Conservation (phyloP, 2,329 filamentous ascomycete species). For the Tolypocladium paradoxum region DNA sequence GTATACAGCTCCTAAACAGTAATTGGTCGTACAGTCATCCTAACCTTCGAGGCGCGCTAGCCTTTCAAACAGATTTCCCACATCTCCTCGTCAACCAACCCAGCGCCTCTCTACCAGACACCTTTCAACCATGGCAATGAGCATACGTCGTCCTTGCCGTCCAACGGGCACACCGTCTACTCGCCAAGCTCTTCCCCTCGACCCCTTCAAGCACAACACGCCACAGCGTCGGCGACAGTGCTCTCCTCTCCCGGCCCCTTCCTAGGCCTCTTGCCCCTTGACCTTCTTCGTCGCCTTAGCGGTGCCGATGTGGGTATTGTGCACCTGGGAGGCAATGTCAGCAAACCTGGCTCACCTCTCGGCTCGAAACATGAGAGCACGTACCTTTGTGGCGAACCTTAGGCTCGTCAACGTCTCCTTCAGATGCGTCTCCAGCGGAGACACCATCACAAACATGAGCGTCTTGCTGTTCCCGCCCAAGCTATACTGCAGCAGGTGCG, state of each 20-base stretch:
- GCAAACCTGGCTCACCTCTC: background rate
- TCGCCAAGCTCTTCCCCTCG: background rate
- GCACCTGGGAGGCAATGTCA: constrained; percentile 38
- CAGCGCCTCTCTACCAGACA: background rate
- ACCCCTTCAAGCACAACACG: background rate
- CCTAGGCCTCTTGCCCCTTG: constrained; percentile 23
- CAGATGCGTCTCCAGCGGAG: constrained; percentile 79
- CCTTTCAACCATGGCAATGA: background rate
- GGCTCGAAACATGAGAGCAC: constrained; percentile 7
- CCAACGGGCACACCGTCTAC: background rate
- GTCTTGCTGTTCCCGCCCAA: constrained; percentile 94
- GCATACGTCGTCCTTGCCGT: background rate
- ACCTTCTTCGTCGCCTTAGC: constrained; percentile 65
- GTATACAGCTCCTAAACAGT: background rate
- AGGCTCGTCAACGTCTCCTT: constrained; percentile 90
- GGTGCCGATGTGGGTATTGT: constrained; percentile 86
- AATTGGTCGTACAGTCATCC: background rate
- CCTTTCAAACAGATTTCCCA: background rate
- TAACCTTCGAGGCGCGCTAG: background rate
- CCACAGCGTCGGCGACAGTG: background rate
- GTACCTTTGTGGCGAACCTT: constrained; percentile 88
- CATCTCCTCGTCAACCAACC: background rate
- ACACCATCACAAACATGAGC: constrained; percentile 99
- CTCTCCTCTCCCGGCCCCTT: background rate
- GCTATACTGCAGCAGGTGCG: constrained; percentile 88